These are phyloP conservation scores for Schwanniomyces pseudopolymorphus DNA, from an alignment of 805 yeast genomes.

Conservation along the genomic window DNA sequence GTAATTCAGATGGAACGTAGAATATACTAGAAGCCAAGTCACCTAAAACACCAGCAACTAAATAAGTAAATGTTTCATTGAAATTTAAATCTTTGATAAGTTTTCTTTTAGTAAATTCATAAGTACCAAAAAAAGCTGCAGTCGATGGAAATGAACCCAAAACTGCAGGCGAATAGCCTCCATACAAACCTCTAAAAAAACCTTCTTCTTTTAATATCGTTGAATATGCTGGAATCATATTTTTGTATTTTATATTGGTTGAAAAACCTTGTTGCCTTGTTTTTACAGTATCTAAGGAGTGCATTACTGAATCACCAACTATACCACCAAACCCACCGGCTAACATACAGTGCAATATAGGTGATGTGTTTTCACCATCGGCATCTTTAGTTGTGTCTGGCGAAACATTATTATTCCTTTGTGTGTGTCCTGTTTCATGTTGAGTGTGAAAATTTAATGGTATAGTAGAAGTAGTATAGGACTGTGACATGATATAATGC, in stretches of 20 bases:
- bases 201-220: conserved; percentile 88
- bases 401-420: neutral
- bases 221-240: conserved; percentile 71
- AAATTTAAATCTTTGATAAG: conserved; percentile 61
- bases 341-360: conserved; percentile 60
- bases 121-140: conserved; percentile 89
- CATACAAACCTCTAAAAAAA: conserved; percentile 75
- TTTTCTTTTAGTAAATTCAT: conserved; percentile 75
- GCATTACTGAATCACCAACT: conserved; percentile 91
- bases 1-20: conserved; percentile 93
- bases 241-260: conserved; percentile 60
- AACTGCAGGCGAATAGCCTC: conserved; percentile 92
- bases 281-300: conserved; percentile 93
- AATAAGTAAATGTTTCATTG: conserved; percentile 78
- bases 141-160: conserved; percentile 93
- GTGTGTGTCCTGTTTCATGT: conserved; percentile 15
- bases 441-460: conserved; percentile 32
- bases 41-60: conserved; percentile 88
- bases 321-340: conserved; percentile 97
- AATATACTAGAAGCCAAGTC: conserved; percentile 85
- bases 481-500: conserved; percentile 18
- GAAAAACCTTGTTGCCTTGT: conserved; percentile 97
- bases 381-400: conserved; percentile 1
- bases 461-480: conserved; percentile 31
- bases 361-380: conserved; percentile 23